Evolutionary conservation across 768 basidiomycete species (phyloP).

Genomic region (Pulveroboletus sp.): DNA sequence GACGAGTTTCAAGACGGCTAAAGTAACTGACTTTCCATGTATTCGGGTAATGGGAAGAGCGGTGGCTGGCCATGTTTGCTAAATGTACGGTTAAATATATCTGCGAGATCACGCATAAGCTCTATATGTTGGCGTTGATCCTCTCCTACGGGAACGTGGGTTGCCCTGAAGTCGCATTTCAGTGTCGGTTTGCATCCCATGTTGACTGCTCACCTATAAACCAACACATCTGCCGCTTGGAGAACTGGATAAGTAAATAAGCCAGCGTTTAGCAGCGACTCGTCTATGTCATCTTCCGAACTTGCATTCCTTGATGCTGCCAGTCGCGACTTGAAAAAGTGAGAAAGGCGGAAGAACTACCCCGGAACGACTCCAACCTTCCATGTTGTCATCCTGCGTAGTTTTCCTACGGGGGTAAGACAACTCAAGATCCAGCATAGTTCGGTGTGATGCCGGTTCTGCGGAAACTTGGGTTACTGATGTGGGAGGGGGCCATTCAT

Average conservation of each 20-base stretch:
- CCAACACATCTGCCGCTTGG: slow-evolving; percentile 88
- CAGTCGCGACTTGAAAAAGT: slow-evolving; percentile 56
- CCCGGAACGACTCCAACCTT: slow-evolving; percentile 50
- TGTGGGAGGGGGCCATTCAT: neutral
- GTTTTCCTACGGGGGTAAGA: slow-evolving; percentile 73
- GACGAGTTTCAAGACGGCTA: neutral
- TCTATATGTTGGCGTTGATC: slow-evolving; percentile 96
- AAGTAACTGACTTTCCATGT: slow-evolving; percentile 61
- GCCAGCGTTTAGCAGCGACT: slow-evolving; percentile 77
- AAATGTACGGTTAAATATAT: slow-evolving; percentile 74
- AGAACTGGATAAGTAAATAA: slow-evolving; percentile 90
- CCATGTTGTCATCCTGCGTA: slow-evolving; percentile 95
- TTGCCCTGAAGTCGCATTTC: slow-evolving; percentile 48
- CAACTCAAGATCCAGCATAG: slow-evolving; percentile 89
- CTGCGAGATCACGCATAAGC: slow-evolving; percentile 77
- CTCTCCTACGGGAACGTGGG: slow-evolving; percentile 93
- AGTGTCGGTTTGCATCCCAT: neutral
- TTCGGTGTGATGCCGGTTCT: slow-evolving; percentile 85
- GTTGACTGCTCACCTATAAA: slow-evolving; percentile 58
- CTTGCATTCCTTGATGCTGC: slow-evolving; percentile 70
- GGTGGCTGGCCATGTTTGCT: slow-evolving; percentile 33
- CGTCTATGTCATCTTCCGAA: slow-evolving; percentile 73
- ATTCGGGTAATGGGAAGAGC: slow-evolving; percentile 69
- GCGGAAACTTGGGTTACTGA: neutral
- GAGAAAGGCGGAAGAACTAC: neutral